These are phyloP conservation scores for Diatrype stigma DNA, from an alignment of 2,329 filamentous ascomycete species.

Conservation along the genomic window DNA sequence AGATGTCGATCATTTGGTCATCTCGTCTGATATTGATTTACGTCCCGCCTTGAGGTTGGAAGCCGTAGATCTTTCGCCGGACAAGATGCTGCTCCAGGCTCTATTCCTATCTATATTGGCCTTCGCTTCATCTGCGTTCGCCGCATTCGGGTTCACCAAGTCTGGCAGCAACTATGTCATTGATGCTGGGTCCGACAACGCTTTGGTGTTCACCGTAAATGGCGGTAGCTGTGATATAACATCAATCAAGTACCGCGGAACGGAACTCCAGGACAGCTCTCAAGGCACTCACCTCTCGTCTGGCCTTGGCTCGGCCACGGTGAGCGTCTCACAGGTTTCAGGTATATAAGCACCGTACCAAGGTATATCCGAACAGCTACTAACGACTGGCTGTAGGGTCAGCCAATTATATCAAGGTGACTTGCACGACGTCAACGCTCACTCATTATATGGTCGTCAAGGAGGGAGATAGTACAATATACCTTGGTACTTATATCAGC, in stretches of 20 bases:
- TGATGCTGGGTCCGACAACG: slow-evolving; percentile 37
- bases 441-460: slow-evolving; percentile 62
- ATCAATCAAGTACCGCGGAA: slow-evolving; percentile 56
- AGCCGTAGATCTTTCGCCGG: background rate
- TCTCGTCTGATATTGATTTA: background rate
- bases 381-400: slow-evolving; percentile 5
- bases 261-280: slow-evolving; percentile 52
- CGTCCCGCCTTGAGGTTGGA: background rate
- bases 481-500: slow-evolving; percentile 59
- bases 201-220: slow-evolving; percentile 47
- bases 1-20: background rate
- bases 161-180: slow-evolving; percentile 33
- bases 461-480: slow-evolving; percentile 56
- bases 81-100: slow-evolving; percentile 20
- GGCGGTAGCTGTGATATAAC: slow-evolving; percentile 58
- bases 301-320: slow-evolving; percentile 54
- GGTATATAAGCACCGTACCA: slow-evolving; percentile 12
- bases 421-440: slow-evolving; percentile 54
- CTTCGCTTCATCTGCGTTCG: slow-evolving; percentile 23
- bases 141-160: slow-evolving; percentile 29
- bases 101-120: slow-evolving; percentile 17
- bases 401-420: slow-evolving; percentile 54
- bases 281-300: slow-evolving; percentile 55
- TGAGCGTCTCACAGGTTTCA: slow-evolving; percentile 39
- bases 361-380: background rate